Evolutionary conservation across 1,284 basidiomycete species (phyloP), one percentile per base, ranked within the genome.

Genomic region (Tranzscheliella williamsii): DNA sequence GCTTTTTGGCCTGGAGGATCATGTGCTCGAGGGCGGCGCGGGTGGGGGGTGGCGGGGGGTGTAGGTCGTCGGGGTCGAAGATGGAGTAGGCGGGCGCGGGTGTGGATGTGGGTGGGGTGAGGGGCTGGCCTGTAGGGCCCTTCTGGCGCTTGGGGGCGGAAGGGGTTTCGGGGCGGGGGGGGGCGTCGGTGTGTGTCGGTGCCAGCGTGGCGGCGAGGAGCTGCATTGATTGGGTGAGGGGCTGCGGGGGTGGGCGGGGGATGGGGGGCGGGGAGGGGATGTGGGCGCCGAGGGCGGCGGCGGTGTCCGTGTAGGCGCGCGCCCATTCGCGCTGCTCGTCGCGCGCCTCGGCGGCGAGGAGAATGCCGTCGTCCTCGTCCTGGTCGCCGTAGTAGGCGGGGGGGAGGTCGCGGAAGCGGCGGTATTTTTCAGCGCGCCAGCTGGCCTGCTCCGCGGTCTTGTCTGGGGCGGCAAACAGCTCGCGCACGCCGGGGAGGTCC

Each of bases 401-500:
- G 0, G 89, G 90, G 73, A 91, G 89, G 66, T 89, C 86, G 75
- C 86, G 84, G 77, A 94, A 97, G 78, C 89, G 90, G 78, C 89
- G 89, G 80, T 91, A 96, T 71, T 85, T 87, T 0, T 85, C 83
- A 21, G 87, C 79, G 16, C 79, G 69, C 0, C 85, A 85, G 65
- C 86, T 84, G 71, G 87, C 90, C 77, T 92, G 90, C 57, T 90
- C 87, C 31, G 89, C 88, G 62, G 90, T 88, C 41, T 90, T 85
- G 17, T 79, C 79, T 63, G 56, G 33, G 35, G 86, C 85, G 73
- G 87, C 83, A 75, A 98, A 95, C 24, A 98, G 83, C 80, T 98
- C 94, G 57, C 87, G 87, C 4, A 97, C 91, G 37, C 95, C 94
- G 0, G 94, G 95, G 4, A 98, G 82, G 43, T 97, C 95, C 74